These are phyloP conservation scores for Cryptococcus sp. DNA, from an alignment of 1,284 basidiomycete genomes.

Conservation along the genomic window DNA sequence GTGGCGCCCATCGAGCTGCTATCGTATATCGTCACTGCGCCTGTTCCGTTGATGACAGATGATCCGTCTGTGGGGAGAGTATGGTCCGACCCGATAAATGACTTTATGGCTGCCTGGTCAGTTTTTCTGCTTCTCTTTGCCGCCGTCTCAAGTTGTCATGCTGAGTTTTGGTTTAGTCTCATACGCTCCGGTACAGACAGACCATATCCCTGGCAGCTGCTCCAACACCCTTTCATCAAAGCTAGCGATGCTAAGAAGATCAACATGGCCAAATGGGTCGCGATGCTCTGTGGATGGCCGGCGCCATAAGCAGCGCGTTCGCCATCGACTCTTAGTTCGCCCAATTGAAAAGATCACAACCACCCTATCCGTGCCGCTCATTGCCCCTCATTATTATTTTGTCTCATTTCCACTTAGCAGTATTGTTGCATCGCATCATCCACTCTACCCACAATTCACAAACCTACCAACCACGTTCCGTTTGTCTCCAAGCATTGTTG, in stretches of 20 bases:
- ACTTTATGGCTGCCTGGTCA: slow-evolving; percentile 86
- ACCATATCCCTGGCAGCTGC: slow-evolving; percentile 81
- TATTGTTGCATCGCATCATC: too few relatives aligned
- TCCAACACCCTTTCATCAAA: slow-evolving; percentile 84
- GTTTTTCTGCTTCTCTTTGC: slow-evolving; percentile 43
- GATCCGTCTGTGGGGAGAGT: slow-evolving; percentile 56
- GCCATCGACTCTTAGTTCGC: background rate
- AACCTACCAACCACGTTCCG: too few relatives aligned
- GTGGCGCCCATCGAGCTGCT: slow-evolving; percentile 90
- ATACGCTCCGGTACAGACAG: slow-evolving; percentile 60
- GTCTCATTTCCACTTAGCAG: too few relatives aligned
- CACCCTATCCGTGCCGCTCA: too few relatives aligned
- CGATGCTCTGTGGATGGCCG: slow-evolving; percentile 81
- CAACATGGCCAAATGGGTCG: slow-evolving; percentile 87
- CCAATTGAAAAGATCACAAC: too few relatives aligned
- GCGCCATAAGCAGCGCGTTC: background rate
- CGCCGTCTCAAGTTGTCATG: slow-evolving; percentile 4
- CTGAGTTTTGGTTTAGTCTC: slow-evolving; percentile 27
- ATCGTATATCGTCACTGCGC: slow-evolving; percentile 86
- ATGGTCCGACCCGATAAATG: slow-evolving; percentile 87
- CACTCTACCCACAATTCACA: too few relatives aligned
- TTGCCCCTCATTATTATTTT: too few relatives aligned
- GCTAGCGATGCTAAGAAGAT: slow-evolving; percentile 77
- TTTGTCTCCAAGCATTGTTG: too few relatives aligned
- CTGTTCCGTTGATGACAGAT: slow-evolving; percentile 72